These are phyloP conservation scores for Chamaenerion angustifolium DNA, from an alignment of 345 rosid species.

Conservation along the genomic window DNA sequence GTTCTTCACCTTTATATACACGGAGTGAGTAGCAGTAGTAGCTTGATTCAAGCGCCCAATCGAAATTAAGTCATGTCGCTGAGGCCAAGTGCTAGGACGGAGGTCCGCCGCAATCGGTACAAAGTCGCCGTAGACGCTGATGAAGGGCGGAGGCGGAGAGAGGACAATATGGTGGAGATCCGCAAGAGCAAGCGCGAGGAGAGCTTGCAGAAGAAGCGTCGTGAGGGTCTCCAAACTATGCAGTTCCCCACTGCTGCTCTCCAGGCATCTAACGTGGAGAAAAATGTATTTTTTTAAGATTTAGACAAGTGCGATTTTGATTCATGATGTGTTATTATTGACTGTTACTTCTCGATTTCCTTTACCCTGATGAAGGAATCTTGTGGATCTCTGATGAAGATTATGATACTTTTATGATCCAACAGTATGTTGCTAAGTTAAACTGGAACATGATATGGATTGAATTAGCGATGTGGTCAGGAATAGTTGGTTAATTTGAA, in stretches of 20 bases:
- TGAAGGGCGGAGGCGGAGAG: constrained; percentile 77
- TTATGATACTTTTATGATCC: background rate
- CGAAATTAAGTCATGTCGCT: constrained; percentile 36
- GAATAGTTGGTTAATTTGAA: too few species aligned
- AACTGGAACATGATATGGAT: too few species aligned
- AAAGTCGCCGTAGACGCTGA: constrained; percentile 86
- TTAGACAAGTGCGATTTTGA: background rate
- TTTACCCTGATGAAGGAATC: background rate
- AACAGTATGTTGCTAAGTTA: too few species aligned
- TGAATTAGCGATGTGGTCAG: too few species aligned
- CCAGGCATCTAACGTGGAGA: constrained; percentile 31
- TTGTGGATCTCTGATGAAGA: background rate
- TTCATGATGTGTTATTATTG: background rate
- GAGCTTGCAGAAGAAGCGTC: constrained; percentile 82
- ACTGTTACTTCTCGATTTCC: background rate
- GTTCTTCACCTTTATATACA: too few species aligned
- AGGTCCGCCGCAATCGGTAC: constrained; percentile 62
- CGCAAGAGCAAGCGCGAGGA: constrained; percentile 81
- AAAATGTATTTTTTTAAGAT: constrained; percentile 26
- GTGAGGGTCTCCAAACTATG: constrained; percentile 59
- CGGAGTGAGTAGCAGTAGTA: too few species aligned
- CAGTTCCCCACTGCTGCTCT: constrained; percentile 26
- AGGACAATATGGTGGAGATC: constrained; percentile 96
- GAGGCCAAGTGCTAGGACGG: constrained; percentile 56
- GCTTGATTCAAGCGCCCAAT: background rate